Evolutionary conservation across 768 basidiomycete genomes (phyloP).

Genomic region (Kwoniella dendrophila): DNA sequence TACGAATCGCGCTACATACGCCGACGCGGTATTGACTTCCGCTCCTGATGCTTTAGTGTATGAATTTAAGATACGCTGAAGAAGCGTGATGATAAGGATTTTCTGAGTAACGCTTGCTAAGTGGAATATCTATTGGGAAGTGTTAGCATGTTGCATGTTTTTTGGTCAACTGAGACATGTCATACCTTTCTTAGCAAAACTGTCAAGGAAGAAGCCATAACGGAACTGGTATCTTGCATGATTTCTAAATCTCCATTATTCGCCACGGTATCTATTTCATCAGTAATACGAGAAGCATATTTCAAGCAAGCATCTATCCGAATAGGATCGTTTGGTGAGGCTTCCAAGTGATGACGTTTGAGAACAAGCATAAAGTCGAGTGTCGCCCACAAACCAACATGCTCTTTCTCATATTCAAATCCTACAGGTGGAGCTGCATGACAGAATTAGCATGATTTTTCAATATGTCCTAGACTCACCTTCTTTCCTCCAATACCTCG

Average conservation of each 20-base stretch:
- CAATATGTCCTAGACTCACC: slow-evolving; percentile 16
- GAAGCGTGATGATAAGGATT: slow-evolving; percentile 28
- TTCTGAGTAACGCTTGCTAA: slow-evolving; percentile 23
- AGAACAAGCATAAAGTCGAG: slow-evolving; percentile 33
- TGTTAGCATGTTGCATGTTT: background rate
- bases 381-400: slow-evolving; percentile 31
- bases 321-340: slow-evolving; percentile 13
- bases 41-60: slow-evolving; percentile 18
- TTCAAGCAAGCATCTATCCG: slow-evolving; percentile 29
- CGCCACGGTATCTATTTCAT: slow-evolving; percentile 29
- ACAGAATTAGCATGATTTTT: background rate
- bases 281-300: slow-evolving; percentile 22
- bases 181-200: slow-evolving; percentile 34
- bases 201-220: slow-evolving; percentile 34
- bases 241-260: slow-evolving; percentile 28
- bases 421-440: slow-evolving; percentile 20
- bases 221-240: slow-evolving; percentile 38
- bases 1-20: slow-evolving; percentile 35
- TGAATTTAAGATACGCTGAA: slow-evolving; percentile 25
- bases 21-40: slow-evolving; percentile 26
- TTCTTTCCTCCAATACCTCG: slow-evolving; percentile 26
- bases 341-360: slow-evolving; percentile 26
- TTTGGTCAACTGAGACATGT: background rate
- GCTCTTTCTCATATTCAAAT: slow-evolving; percentile 34
- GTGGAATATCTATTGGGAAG: slow-evolving; percentile 36